These are phyloP conservation scores for Colletotrichum incanum DNA, from an alignment of 2,329 filamentous ascomycete genomes.

Conservation along the genomic window DNA sequence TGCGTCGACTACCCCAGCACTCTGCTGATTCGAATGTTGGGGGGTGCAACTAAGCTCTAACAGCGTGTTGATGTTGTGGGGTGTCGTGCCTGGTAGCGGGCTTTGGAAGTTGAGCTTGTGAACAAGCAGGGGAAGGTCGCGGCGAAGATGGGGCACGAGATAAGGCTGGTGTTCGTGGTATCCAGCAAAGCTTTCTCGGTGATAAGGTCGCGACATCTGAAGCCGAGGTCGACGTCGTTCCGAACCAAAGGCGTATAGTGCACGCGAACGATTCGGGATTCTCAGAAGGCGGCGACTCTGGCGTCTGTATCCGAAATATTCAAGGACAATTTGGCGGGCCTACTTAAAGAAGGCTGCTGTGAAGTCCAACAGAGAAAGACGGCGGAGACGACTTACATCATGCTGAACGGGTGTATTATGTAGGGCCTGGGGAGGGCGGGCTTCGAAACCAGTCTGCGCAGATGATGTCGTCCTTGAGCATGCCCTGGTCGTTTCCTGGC, in stretches of 20 bases:
- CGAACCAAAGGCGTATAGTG: not conserved
- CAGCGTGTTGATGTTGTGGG: not conserved
- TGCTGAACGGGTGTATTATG: not conserved
- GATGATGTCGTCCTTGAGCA: not conserved
- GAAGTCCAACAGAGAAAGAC: not conserved
- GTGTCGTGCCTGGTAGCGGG: not conserved
- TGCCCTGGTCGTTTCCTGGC: not conserved
- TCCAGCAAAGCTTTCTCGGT: not conserved
- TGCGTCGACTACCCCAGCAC: no score
- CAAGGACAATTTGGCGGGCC: not conserved
- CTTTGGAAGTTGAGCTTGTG: not conserved
- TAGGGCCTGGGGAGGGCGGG: not conserved
- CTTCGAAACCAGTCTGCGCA: not conserved
- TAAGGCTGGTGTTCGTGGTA: not conserved
- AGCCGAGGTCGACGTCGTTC: not conserved
- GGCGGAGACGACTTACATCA: not conserved
- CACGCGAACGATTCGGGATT: not conserved
- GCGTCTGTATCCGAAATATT: not conserved
- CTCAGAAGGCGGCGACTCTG: not conserved
- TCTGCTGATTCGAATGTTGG: not conserved
- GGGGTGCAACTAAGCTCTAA: not conserved
- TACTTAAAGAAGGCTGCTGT: not conserved
- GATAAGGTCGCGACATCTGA: not conserved
- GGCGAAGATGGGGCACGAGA: not conserved
- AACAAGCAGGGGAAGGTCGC: not conserved